A percentile compares a stretch with the other conserved stretches of the same genome.
These are phyloP conservation scores for Tetratostichococcus sp. DNA, from an alignment of 139 green algal species.

Conservation along the genomic window DNA sequence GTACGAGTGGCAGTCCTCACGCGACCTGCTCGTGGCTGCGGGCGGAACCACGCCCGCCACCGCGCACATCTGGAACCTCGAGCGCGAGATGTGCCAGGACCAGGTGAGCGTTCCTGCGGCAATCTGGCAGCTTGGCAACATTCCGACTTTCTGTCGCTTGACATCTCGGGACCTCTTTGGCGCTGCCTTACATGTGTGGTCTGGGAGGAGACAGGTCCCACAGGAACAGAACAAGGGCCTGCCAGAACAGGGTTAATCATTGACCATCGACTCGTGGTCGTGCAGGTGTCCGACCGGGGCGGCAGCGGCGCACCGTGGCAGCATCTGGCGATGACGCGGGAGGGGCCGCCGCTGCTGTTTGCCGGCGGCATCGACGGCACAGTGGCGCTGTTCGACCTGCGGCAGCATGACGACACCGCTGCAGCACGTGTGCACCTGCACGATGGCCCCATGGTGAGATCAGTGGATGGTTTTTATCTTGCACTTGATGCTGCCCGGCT, in stretches of 20 bases:
- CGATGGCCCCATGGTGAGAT: conserved; percentile 3
- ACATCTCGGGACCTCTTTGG: too few relatives aligned
- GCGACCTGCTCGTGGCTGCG: conserved; percentile 28
- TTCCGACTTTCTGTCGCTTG: too few relatives aligned
- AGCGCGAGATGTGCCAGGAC: conserved; percentile 42
- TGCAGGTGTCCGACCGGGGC: not conserved
- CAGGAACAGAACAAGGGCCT: too few relatives aligned
- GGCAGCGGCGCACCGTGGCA: conserved; percentile 16
- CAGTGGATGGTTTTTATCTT: too few relatives aligned
- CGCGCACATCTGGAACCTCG: conserved; percentile 53
- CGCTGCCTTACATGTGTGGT: too few relatives aligned
- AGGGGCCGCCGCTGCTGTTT: conserved; percentile 20
- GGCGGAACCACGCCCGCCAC: conserved; percentile 21
- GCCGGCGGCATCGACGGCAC: conserved; percentile 29
- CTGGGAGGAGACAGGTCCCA: too few relatives aligned
- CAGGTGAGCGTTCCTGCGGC: conserved; percentile 39
- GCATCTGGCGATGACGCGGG: conserved; percentile 1
- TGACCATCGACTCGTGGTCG: not conserved
- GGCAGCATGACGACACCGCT: conserved; percentile 19
- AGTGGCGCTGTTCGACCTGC: conserved; percentile 72
- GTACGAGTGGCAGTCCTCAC: conserved; percentile 22
- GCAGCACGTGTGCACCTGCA: conserved; percentile 11
- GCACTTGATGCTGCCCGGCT: too few relatives aligned
- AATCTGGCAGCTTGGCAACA: too few relatives aligned
- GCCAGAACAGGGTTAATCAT: too few relatives aligned